Evolutionary conservation across 805 yeast species (phyloP).

Genomic region (Zygosaccharomyces gambellarensis): DNA sequence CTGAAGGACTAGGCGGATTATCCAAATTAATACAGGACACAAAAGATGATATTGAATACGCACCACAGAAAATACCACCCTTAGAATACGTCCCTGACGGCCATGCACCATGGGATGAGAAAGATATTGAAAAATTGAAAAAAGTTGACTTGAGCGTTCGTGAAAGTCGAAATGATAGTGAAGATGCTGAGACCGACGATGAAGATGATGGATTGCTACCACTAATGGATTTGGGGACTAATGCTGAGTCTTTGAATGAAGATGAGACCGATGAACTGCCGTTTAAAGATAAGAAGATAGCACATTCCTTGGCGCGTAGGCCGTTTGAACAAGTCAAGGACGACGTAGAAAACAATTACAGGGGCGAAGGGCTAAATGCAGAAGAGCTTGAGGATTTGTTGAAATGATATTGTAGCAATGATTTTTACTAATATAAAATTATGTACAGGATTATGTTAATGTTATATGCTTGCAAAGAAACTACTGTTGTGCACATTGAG

Average conservation of each 20-base stretch:
- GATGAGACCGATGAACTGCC: conserved; percentile 8
- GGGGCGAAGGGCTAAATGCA: conserved; percentile 26
- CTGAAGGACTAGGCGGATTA: conserved; percentile 16
- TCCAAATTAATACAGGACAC: conserved; percentile 17
- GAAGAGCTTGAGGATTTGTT: conserved; percentile 26
- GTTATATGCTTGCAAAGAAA: conserved; percentile 2
- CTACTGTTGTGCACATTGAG: conserved; percentile 43
- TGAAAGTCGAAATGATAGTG: conserved; percentile 10
- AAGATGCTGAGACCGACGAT: conserved; percentile 24
- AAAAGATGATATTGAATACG: conserved; percentile 39
- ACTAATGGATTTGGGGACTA: conserved; percentile 16
- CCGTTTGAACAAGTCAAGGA: neutral
- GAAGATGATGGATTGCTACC: conserved; percentile 10
- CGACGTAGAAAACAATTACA: conserved; percentile 16
- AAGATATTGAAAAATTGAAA: conserved; percentile 29
- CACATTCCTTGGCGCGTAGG: neutral
- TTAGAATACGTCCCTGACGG: conserved; percentile 44
- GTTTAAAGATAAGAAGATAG: neutral
- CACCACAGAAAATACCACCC: conserved; percentile 39
- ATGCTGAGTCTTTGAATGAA: conserved; percentile 20
- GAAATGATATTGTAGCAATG: conserved; percentile 6
- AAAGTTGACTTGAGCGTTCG: conserved; percentile 13
- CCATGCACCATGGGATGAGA: conserved; percentile 38
- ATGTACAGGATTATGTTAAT: conserved; percentile 8
- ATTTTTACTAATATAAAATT: conserved; percentile 3